These are phyloP conservation scores for Exobasidium cylindrosporum DNA, from an alignment of 1,284 basidiomycete genomes.

Conservation along the genomic window DNA sequence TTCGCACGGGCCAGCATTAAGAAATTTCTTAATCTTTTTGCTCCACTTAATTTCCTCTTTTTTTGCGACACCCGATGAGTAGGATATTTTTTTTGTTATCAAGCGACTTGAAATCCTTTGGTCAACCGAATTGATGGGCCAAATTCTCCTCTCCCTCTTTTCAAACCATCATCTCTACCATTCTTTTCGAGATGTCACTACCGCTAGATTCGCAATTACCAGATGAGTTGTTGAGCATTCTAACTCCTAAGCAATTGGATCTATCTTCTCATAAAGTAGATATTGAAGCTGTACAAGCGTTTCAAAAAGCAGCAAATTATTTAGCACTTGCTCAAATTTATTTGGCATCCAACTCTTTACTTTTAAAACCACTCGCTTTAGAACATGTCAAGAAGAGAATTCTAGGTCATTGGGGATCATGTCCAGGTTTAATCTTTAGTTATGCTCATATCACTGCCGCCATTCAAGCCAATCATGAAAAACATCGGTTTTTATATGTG, in stretches of 20 bases:
- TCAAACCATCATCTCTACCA: neutral
- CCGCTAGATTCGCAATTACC: neutral
- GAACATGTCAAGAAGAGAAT: constrained; percentile 73
- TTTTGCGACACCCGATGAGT: too few relatives aligned
- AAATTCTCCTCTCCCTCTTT: neutral
- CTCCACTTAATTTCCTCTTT: too few relatives aligned
- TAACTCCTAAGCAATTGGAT: neutral
- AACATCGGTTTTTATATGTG: constrained; percentile 63
- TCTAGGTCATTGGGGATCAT: constrained; percentile 60
- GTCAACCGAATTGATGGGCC: too few relatives aligned
- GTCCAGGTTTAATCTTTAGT: constrained; percentile 71
- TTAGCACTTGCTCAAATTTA: constrained; percentile 66
- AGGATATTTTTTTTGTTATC: too few relatives aligned
- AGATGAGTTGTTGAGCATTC: neutral
- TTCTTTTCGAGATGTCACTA: neutral
- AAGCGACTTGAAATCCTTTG: too few relatives aligned
- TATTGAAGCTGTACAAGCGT: constrained; percentile 22
- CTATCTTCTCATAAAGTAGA: constrained; percentile 9
- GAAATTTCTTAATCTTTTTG: too few relatives aligned
- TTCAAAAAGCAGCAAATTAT: constrained; percentile 42
- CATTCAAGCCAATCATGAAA: constrained; percentile 56
- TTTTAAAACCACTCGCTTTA: constrained; percentile 57
- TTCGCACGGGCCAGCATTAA: too few relatives aligned
- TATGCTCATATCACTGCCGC: constrained; percentile 78
- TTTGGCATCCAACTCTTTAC: constrained; percentile 69